Conservation (phyloP, 257 asterid genomes). For the Plantago elongata region DNA sequence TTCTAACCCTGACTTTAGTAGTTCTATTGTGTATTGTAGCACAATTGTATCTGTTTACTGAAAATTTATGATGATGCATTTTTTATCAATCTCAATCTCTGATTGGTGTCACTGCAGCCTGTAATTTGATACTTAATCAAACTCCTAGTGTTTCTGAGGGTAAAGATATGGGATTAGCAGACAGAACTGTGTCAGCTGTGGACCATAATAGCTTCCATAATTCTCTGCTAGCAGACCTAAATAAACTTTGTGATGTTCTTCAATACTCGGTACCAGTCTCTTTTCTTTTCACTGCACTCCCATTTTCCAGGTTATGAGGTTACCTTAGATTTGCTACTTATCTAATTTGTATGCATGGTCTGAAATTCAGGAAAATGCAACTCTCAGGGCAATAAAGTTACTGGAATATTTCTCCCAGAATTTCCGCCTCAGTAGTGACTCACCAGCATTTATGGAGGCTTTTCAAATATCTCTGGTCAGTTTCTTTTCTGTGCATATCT, state of each 20-base stretch:
- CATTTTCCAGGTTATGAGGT: conserved; percentile 11
- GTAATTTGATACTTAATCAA: conserved; percentile 19
- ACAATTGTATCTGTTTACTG: conserved; percentile 1
- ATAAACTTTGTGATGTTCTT: conserved; percentile 43
- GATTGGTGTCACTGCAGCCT: conserved; percentile 9
- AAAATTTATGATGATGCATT: conserved; percentile 20
- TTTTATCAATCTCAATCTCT: conserved; percentile 26
- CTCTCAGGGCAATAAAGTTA: conserved; percentile 33
- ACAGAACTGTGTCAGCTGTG: conserved; percentile 22
- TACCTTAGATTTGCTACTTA: conserved; percentile 5
- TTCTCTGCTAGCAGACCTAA: conserved; percentile 40
- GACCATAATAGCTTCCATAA: conserved; percentile 40
- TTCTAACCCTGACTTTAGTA: neutral
- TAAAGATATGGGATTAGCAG: conserved; percentile 28
- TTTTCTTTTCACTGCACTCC: conserved; percentile 1
- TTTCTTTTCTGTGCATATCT: conserved; percentile 17
- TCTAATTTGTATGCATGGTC: conserved; percentile 19
- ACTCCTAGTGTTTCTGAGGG: conserved; percentile 25
- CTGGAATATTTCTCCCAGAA: conserved; percentile 67
- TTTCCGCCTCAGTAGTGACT: conserved; percentile 51
- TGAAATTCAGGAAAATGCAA: conserved; percentile 62
- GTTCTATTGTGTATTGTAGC: conserved; percentile 2
- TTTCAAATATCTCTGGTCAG: conserved; percentile 80
- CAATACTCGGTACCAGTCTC: conserved; percentile 58
- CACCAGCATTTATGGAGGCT: conserved; percentile 57